A percentile compares a stretch with the other conserved stretches of the same genome.
Conservation (phyloP, 805 yeast genomes). For the Ogataea henricii region DNA sequence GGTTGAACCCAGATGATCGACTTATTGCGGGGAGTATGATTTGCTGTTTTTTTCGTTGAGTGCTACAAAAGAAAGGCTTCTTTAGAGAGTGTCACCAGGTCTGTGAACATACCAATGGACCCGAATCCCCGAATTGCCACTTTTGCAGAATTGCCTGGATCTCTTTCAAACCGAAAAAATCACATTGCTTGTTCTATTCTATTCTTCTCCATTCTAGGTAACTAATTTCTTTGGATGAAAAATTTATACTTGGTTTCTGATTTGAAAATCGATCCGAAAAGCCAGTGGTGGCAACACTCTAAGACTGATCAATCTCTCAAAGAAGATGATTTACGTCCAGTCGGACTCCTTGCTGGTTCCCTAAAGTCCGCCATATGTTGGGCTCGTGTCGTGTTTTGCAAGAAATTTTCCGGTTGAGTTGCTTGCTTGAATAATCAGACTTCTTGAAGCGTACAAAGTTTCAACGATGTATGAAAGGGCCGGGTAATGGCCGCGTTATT, state of each 20-base stretch:
- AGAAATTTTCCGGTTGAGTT: slow-evolving; percentile 30
- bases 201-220: slow-evolving; percentile 7
- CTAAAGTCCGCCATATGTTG: slow-evolving; percentile 45
- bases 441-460: slow-evolving; percentile 58
- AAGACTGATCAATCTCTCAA: slow-evolving; percentile 59
- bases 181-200: slow-evolving; percentile 5
- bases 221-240: slow-evolving; percentile 9
- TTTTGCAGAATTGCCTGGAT: background rate
- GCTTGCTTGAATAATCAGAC: slow-evolving; percentile 49
- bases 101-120: slow-evolving; percentile 18
- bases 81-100: slow-evolving; percentile 12
- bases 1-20: slow-evolving; percentile 12
- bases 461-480: slow-evolving; percentile 35
- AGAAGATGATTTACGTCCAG: slow-evolving; percentile 70
- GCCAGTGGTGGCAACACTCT: slow-evolving; percentile 58
- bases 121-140: slow-evolving; percentile 19
- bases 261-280: slow-evolving; percentile 51
- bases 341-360: slow-evolving; percentile 54
- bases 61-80: slow-evolving; percentile 13
- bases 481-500: slow-evolving; percentile 24
- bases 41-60: slow-evolving; percentile 13
- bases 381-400: slow-evolving; percentile 60
- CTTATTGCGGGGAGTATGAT: slow-evolving; percentile 12
- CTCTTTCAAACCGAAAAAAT: slow-evolving; percentile 7
- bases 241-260: slow-evolving; percentile 33